A percentile compares a stretch with the other conserved stretches of the same genome.
Conservation (phyloP, 176 grass and related monocot species). For the Phyllostachys edulis region DNA sequence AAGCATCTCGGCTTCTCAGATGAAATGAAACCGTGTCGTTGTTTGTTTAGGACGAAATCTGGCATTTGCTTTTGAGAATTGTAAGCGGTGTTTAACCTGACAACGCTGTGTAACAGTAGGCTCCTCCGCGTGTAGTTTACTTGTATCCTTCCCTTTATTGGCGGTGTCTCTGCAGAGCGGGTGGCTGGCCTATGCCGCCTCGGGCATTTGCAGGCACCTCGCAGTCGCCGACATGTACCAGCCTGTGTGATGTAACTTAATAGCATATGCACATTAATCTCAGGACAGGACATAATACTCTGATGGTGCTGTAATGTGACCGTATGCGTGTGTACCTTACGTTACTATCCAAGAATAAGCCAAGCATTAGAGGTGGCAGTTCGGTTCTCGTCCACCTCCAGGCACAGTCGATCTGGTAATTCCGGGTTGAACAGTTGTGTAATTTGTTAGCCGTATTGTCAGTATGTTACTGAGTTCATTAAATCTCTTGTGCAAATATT, state of each 20-base stretch:
- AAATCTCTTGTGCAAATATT: neutral
- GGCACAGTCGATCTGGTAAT: neutral
- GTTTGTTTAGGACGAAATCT: constrained; percentile 26
- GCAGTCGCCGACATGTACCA: neutral
- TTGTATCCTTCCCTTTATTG: neutral
- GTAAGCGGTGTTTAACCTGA: constrained; percentile 49
- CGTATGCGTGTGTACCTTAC: neutral
- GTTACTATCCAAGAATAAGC: constrained; percentile 11
- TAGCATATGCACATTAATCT: constrained; percentile 39
- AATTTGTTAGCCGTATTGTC: neutral
- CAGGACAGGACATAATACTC: neutral
- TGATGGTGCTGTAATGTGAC: constrained; percentile 26
- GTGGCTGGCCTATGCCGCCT: constrained; percentile 22
- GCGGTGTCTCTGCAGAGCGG: neutral
- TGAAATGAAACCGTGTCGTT: neutral
- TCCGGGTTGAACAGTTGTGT: neutral
- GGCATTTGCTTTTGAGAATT: constrained; percentile 48
- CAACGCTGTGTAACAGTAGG: constrained; percentile 31
- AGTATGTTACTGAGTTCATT: neutral
- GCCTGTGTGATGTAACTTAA: constrained; percentile 3
- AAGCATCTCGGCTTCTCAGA: neutral
- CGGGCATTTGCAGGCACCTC: neutral
- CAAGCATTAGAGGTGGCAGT: neutral
- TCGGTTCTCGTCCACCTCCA: neutral
- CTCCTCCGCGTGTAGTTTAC: constrained; percentile 11